These are phyloP conservation scores for Cerioporus squamosus DNA, from an alignment of 1,284 basidiomycete genomes.

Conservation along the genomic window DNA sequence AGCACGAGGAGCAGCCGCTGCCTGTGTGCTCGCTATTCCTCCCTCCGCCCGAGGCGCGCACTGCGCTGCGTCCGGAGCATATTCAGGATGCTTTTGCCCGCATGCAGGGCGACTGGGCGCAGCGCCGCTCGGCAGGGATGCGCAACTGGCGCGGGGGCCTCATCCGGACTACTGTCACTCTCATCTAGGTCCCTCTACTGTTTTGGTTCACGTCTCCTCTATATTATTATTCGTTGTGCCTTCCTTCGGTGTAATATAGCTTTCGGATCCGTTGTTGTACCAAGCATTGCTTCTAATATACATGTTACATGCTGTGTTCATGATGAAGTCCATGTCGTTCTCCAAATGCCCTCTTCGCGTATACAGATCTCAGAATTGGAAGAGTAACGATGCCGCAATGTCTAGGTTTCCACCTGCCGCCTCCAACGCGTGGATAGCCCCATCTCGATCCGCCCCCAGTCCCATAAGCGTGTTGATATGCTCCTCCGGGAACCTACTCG, in stretches of 20 bases:
- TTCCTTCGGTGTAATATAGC: neutral
- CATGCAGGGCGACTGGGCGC: constrained; percentile 86
- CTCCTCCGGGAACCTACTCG: constrained; percentile 50
- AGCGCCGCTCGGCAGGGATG: constrained; percentile 82
- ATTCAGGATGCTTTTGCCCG: constrained; percentile 88
- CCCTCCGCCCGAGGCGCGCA: constrained; percentile 79
- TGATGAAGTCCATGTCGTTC: neutral
- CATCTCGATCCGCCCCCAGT: constrained; percentile 76
- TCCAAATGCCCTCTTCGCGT: too few relatives aligned
- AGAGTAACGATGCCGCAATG: constrained; percentile 77
- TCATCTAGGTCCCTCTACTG: constrained; percentile 57
- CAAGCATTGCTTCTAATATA: constrained; percentile 1
- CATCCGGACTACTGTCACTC: constrained; percentile 75
- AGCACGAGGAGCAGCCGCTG: constrained; percentile 57
- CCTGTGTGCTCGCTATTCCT: constrained; percentile 78
- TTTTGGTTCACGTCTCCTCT: neutral
- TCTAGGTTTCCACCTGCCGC: constrained; percentile 89
- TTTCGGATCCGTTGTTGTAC: constrained; percentile 1
- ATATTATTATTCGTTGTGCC: too few relatives aligned
- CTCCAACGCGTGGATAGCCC: constrained; percentile 78
- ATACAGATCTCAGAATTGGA: neutral
- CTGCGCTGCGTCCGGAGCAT: constrained; percentile 79
- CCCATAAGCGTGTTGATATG: constrained; percentile 64
- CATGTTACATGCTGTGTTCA: constrained; percentile 10
- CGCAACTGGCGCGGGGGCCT: constrained; percentile 87